A percentile compares a stretch with the other conserved stretches of the same genome.
These are phyloP conservation scores for Puccinia triticina DNA, from an alignment of 1,284 basidiomycete species.

Conservation along the genomic window DNA sequence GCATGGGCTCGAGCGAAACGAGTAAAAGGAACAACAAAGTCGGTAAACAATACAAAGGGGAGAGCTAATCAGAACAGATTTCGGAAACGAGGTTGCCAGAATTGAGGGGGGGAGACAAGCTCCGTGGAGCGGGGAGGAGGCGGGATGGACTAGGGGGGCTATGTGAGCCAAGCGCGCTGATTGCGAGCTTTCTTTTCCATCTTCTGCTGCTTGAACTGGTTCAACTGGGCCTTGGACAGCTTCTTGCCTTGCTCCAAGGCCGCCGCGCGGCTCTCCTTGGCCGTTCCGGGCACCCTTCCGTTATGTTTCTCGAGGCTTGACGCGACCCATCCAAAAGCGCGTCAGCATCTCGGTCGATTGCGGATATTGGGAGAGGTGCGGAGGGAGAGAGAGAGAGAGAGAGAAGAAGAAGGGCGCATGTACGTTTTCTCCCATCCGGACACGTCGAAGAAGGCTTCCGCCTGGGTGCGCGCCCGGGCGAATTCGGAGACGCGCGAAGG, in stretches of 20 bases:
- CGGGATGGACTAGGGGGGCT: no score
- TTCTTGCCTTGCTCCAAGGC: slow-evolving; percentile 25
- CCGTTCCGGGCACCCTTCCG: slow-evolving; percentile 21
- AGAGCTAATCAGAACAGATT: no score
- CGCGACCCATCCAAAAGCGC: neutral
- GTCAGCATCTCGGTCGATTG: no score
- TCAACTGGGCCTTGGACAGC: slow-evolving; percentile 22
- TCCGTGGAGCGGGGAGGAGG: no score
- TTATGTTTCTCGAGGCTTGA: slow-evolving; percentile 39
- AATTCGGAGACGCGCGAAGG: slow-evolving; percentile 30
- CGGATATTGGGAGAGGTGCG: neutral
- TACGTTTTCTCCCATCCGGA: slow-evolving; percentile 49
- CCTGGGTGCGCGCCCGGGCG: slow-evolving; percentile 23
- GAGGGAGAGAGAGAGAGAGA: no score
- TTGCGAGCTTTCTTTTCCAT: slow-evolving; percentile 23
- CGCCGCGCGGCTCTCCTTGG: neutral
- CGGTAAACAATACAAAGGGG: no score
- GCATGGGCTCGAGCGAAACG: no score
- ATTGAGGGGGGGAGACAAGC: no score
- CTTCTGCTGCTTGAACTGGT: slow-evolving; percentile 38
- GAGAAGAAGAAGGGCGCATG: neutral
- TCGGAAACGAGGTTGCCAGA: no score
- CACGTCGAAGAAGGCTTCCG: slow-evolving; percentile 43
- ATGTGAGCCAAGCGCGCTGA: slow-evolving; percentile 39
- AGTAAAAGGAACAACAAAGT: no score